Percentiles rank a stretch among this genome's conserved stretches.
These are phyloP conservation scores for Kwoniella heveanensis DNA, from an alignment of 768 basidiomycete genomes.

Conservation along the genomic window DNA sequence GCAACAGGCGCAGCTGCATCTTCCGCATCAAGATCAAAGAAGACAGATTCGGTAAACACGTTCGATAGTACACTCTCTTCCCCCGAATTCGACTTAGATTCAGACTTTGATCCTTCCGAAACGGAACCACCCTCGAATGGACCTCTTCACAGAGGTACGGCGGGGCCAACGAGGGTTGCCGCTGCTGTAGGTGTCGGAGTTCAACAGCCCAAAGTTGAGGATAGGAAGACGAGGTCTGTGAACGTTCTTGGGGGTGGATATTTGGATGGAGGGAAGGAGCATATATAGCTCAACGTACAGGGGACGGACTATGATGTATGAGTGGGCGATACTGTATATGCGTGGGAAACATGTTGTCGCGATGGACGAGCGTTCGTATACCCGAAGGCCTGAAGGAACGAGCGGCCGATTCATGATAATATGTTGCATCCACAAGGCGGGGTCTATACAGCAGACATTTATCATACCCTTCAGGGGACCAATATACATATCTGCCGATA, in stretches of 20 bases:
- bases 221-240: not conserved
- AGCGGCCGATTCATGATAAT: too few species aligned
- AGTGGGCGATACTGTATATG: too few species aligned
- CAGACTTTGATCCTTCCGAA: not conserved
- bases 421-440: too few species aligned
- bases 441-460: too few species aligned
- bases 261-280: slow-evolving; percentile 28
- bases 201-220: not conserved
- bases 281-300: not conserved
- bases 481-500: too few species aligned
- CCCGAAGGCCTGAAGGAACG: too few species aligned
- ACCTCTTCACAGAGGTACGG: too few species aligned
- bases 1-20: not conserved
- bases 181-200: not conserved
- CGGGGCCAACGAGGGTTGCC: not conserved
- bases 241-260: slow-evolving; percentile 23
- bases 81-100: not conserved
- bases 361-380: too few species aligned
- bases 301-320: slow-evolving; percentile 1
- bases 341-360: not conserved
- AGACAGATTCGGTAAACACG: not conserved
- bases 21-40: not conserved
- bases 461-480: too few species aligned
- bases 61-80: not conserved
- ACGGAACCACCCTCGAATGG: too few species aligned